Evolutionary conservation across 208 protist genomes (phyloP).

Genomic region (Perkinsela sp.): DNA sequence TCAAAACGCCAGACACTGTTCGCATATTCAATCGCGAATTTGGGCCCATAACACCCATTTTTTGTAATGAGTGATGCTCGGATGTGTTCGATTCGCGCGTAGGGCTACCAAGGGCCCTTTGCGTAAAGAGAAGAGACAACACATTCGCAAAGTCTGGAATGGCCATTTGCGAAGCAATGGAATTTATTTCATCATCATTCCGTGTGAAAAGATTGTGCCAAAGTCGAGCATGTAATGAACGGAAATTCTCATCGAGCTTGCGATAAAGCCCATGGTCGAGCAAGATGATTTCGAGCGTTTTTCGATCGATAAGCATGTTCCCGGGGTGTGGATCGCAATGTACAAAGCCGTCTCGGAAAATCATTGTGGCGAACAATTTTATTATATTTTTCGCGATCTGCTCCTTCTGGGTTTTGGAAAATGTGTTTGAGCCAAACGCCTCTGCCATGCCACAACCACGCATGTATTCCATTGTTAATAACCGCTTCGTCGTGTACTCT

Average conservation of each 20-base stretch:
- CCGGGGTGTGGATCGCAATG: slow-evolving; percentile 72
- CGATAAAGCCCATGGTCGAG: slow-evolving; percentile 38
- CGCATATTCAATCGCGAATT: background rate
- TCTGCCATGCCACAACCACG: slow-evolving; percentile 5
- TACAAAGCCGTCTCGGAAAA: slow-evolving; percentile 74
- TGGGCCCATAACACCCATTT: background rate
- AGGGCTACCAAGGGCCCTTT: background rate
- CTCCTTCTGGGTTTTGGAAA: background rate
- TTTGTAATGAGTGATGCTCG: background rate
- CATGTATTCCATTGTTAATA: slow-evolving; percentile 75
- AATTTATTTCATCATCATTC: background rate
- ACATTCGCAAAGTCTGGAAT: background rate
- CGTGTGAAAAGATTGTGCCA: slow-evolving; percentile 2
- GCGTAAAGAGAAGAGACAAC: background rate
- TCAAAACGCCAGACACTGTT: background rate
- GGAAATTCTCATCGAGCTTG: slow-evolving; percentile 10
- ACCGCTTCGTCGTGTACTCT: slow-evolving; percentile 14
- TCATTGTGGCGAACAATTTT: slow-evolving; percentile 57
- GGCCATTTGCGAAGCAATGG: background rate
- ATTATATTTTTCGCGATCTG: slow-evolving; percentile 18
- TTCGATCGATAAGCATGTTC: slow-evolving; percentile 50
- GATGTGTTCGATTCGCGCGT: background rate
- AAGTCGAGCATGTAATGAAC: slow-evolving; percentile 3
- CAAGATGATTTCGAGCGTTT: slow-evolving; percentile 3
- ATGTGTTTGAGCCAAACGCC: background rate